Conservation (phyloP, 106 monocot species). For the Dendrobium officinale region DNA sequence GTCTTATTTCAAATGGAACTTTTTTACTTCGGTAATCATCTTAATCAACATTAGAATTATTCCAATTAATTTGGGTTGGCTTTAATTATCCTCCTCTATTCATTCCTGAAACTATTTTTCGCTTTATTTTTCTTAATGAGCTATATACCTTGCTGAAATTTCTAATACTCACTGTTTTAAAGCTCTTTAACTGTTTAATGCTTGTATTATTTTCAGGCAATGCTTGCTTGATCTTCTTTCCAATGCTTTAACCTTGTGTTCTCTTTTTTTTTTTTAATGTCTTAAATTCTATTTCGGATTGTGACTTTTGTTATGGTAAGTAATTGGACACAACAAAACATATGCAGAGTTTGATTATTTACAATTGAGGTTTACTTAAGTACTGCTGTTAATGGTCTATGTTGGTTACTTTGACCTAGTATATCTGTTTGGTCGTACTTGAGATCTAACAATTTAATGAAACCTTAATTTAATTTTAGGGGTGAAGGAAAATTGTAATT, state of each 20-base stretch:
- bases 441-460: background rate
- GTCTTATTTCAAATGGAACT: background rate
- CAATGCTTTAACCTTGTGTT: background rate
- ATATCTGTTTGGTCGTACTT: background rate
- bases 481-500: background rate
- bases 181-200: too few species aligned
- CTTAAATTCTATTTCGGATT: too few species aligned
- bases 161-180: too few species aligned
- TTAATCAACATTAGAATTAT: background rate
- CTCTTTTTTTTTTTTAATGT: too few species aligned
- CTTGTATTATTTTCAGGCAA: too few species aligned
- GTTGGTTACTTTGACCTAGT: background rate
- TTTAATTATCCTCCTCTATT: background rate
- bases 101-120: background rate
- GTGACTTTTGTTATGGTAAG: too few species aligned
- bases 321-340: too few species aligned
- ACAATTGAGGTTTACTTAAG: too few species aligned
- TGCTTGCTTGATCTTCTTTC: background rate
- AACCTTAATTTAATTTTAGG: background rate
- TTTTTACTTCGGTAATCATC: background rate
- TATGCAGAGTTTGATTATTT: too few species aligned
- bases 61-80: background rate
- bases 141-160: background rate
- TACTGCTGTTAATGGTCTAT: too few species aligned
- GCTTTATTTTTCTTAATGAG: background rate